Evolutionary conservation across 2,329 filamentous ascomycete species (phyloP).

Genomic region (Huntiella abstrusa): DNA sequence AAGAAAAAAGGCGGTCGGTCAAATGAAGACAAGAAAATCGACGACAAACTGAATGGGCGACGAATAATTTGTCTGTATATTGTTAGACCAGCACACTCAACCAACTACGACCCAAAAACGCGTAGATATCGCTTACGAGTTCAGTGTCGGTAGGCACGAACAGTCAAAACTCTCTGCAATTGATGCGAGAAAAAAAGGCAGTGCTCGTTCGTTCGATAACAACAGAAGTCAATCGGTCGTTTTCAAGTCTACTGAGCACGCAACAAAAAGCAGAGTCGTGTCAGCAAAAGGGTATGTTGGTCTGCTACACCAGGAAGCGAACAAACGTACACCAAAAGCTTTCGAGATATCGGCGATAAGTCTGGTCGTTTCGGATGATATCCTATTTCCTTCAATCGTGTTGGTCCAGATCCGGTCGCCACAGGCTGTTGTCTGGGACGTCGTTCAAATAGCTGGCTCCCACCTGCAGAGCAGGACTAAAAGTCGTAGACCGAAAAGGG

Average conservation of each 20-base stretch:
- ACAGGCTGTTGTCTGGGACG: too few relatives aligned
- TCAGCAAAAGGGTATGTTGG: constrained; percentile 8
- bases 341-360: not conserved
- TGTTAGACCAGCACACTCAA: not conserved
- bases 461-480: constrained; percentile 11
- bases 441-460: constrained; percentile 1
- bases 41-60: too few relatives aligned
- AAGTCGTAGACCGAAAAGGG: not conserved
- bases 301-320: constrained; percentile 6
- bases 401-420: too few relatives aligned
- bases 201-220: not conserved
- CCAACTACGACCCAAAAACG: not conserved
- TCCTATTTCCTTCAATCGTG: too few relatives aligned
- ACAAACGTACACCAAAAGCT: constrained; percentile 10
- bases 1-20: not conserved
- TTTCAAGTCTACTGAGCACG: constrained; percentile 7
- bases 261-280: constrained; percentile 8
- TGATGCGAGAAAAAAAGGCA: too few relatives aligned
- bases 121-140: constrained; percentile 2
- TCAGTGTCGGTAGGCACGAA: not conserved
- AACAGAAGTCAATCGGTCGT: constrained; percentile 9
- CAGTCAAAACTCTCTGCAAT: too few relatives aligned
- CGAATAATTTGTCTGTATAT: not conserved
- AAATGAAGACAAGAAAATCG: constrained; percentile 1
- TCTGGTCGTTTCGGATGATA: constrained; percentile 1